Evolutionary conservation across 23 red algal genomes (phyloP).

Genomic region (Gracilaria domingensis): DNA sequence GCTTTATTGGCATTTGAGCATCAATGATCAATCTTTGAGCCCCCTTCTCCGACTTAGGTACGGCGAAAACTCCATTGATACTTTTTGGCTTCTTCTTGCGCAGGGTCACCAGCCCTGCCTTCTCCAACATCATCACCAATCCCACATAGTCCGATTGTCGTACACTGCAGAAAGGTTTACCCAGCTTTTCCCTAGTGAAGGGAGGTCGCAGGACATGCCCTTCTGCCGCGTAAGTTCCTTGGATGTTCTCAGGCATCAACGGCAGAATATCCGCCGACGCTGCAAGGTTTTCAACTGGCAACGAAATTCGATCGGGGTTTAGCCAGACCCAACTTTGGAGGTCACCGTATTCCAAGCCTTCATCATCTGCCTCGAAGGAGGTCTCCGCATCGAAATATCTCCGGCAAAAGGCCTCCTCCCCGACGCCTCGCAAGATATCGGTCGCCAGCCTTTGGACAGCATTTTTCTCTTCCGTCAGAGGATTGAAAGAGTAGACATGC

Average conservation of each 20-base stretch:
- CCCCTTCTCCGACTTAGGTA: not conserved
- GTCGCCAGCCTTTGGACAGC: conserved; percentile 16
- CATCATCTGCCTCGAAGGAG: not conserved
- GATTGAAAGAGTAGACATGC: not conserved
- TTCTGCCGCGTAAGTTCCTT: not conserved
- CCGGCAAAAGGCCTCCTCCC: conserved; percentile 19
- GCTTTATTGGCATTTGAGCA: not conserved
- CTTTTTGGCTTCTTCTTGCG: not conserved
- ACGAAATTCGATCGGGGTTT: not conserved
- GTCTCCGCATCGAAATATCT: conserved; percentile 17
- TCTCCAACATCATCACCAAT: not conserved
- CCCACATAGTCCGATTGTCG: not conserved
- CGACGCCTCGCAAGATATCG: conserved; percentile 1
- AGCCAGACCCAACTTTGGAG: not conserved
- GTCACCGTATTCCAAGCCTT: not conserved
- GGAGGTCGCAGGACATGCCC: not conserved
- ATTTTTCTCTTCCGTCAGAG: not conserved
- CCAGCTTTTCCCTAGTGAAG: not conserved
- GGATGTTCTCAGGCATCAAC: conserved; percentile 5
- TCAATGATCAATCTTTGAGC: conserved; percentile 5
- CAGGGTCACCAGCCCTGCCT: not conserved
- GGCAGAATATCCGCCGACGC: not conserved
- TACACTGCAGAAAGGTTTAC: not conserved
- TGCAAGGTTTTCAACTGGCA: not conserved
- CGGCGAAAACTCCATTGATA: conserved; percentile 8